Conservation (phyloP, 805 yeast genomes). For the Zygosaccharomyces siamensis region DNA sequence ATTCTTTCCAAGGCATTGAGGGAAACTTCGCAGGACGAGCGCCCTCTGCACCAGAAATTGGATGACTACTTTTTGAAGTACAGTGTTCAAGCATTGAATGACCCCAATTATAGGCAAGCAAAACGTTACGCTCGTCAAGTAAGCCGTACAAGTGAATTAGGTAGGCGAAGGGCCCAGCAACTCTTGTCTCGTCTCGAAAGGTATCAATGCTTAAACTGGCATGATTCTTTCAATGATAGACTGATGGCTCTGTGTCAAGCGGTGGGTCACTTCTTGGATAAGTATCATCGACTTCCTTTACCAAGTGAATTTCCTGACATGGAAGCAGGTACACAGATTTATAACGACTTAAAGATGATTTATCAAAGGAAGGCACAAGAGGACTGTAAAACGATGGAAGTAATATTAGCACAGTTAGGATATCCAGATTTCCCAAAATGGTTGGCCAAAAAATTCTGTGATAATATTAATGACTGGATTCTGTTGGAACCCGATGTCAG, state of each 20-base stretch:
- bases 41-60: constrained; percentile 2
- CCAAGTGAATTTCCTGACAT: constrained; percentile 37
- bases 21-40: constrained; percentile 5
- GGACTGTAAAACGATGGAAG: neutral
- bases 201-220: constrained; percentile 10
- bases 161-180: neutral
- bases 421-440: neutral
- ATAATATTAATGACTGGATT: constrained; percentile 36
- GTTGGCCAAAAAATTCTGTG: neutral
- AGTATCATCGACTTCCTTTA: constrained; percentile 4
- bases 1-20: constrained; percentile 45
- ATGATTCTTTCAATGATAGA: constrained; percentile 12
- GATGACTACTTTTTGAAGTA: constrained; percentile 13
- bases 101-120: constrained; percentile 50
- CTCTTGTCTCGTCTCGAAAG: neutral
- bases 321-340: constrained; percentile 69
- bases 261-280: constrained; percentile 5
- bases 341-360: constrained; percentile 51
- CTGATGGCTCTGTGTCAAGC: constrained; percentile 8
- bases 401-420: neutral
- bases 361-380: constrained; percentile 38
- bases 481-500: constrained; percentile 35
- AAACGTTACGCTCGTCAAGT: constrained; percentile 42
- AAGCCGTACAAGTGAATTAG: neutral
- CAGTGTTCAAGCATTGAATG: constrained; percentile 36